A percentile compares a stretch with the other conserved stretches of the same genome.
Conservation (phyloP, 257 asterid species). For the Solanum microdontum region DNA sequence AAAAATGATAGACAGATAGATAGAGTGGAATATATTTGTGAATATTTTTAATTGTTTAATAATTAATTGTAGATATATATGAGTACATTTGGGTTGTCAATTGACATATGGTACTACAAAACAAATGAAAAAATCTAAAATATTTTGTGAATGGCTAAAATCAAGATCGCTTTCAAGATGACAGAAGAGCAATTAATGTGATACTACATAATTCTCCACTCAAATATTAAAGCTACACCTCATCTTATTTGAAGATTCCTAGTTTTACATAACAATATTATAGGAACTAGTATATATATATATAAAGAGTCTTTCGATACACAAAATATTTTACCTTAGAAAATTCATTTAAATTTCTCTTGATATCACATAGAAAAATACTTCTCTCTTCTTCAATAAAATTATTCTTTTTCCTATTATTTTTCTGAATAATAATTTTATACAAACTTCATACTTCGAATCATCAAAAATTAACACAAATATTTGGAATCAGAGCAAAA, state of each 20-base stretch:
- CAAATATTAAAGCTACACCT: background rate
- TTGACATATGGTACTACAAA: background rate
- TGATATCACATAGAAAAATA: too few relatives aligned
- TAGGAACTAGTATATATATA: background rate
- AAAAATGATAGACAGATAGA: too few relatives aligned
- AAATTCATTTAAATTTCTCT: too few relatives aligned
- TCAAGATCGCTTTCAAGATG: conserved; percentile 1
- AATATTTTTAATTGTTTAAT: background rate
- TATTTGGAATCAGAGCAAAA: background rate
- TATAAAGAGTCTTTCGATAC: too few relatives aligned
- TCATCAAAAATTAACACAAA: too few relatives aligned
- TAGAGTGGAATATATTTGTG: background rate
- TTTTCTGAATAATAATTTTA: too few relatives aligned
- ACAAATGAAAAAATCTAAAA: background rate
- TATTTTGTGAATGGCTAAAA: background rate
- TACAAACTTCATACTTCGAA: too few relatives aligned
- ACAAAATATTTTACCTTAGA: too few relatives aligned
- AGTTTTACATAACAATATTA: background rate
- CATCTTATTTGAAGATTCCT: background rate
- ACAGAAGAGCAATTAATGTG: background rate
- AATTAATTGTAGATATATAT: background rate
- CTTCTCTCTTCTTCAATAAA: too few relatives aligned
- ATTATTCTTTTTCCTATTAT: too few relatives aligned
- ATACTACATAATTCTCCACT: background rate
- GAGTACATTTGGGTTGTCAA: background rate